phyloP scores from a whole-genome alignment of 2,329 filamentous ascomycete genomes.

The Nakataea oryzae region DNA sequence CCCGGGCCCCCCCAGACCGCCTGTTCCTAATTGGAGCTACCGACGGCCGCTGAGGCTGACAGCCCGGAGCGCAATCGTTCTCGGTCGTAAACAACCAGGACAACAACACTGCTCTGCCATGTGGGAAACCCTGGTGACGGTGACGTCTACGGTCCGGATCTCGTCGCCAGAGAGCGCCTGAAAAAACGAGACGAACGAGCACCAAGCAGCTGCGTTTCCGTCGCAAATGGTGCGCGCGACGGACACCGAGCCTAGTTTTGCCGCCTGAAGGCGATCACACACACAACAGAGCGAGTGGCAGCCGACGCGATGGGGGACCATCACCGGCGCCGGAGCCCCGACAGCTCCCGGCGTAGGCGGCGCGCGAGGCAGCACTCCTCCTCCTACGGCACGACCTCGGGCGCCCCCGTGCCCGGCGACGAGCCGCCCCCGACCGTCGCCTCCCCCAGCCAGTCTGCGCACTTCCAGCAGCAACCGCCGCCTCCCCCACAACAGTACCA shows the following conservation, averaged over 20 bases:
- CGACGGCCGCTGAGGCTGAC: constrained; percentile 1
- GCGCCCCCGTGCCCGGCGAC: neutral
- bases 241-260: neutral
- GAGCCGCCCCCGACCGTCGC: neutral
- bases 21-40: neutral
- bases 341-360: constrained; percentile 42
- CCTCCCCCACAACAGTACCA: neutral
- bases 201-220: neutral
- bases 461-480: neutral
- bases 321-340: constrained; percentile 44
- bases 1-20: neutral
- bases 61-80: constrained; percentile 1
- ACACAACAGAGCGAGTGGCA: neutral
- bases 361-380: constrained; percentile 27
- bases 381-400: constrained; percentile 20
- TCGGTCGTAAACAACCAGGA: constrained; percentile 4
- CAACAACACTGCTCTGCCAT: neutral
- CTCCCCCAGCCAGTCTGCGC: neutral
- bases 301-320: constrained; percentile 37
- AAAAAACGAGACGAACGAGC: neutral
- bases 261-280: neutral
- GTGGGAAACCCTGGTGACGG: neutral
- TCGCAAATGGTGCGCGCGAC: constrained; percentile 1
- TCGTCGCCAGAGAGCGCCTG: neutral
- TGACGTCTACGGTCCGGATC: neutral